A percentile compares a stretch with the other conserved stretches of the same genome.
phyloP scores from a whole-genome alignment of 768 basidiomycete genomes.

The Lentinula guzmanii region DNA sequence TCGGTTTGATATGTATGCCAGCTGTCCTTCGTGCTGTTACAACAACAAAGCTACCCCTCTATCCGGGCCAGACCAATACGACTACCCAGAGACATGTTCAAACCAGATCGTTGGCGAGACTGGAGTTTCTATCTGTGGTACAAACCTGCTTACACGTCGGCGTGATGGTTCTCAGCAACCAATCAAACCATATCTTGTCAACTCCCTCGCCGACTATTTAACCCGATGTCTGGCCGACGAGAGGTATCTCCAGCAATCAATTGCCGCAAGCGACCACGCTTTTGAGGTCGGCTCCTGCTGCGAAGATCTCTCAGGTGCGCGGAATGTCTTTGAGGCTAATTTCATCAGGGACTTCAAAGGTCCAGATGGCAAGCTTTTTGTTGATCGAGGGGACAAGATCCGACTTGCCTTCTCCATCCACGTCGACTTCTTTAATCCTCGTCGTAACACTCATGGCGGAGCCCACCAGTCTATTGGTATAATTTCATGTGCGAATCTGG shows the following conservation, averaged over 20 bases:
- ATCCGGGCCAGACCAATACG: background rate
- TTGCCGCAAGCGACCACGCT: slow-evolving; percentile 8
- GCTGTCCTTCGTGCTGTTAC: background rate
- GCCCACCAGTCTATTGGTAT: slow-evolving; percentile 22
- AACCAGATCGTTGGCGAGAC: background rate
- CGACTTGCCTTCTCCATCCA: too few species aligned
- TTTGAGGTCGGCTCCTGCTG: background rate
- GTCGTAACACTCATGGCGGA: slow-evolving; percentile 18
- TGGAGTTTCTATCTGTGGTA: background rate
- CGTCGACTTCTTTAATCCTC: background rate
- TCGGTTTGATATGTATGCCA: background rate
- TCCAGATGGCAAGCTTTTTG: too few species aligned
- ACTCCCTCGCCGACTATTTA: slow-evolving; percentile 17
- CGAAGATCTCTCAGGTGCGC: slow-evolving; percentile 2
- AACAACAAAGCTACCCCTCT: background rate
- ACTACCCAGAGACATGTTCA: slow-evolving; percentile 7
- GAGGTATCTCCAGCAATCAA: slow-evolving; percentile 11
- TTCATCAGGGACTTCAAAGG: too few species aligned
- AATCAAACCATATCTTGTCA: slow-evolving; percentile 12
- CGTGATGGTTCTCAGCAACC: slow-evolving; percentile 1
- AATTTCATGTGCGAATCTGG: slow-evolving; percentile 17
- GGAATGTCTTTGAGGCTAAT: slow-evolving; percentile 21
- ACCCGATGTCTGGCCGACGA: slow-evolving; percentile 12
- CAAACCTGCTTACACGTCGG: background rate
- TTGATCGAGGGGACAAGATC: too few species aligned